Evolutionary conservation across 805 yeast genomes (phyloP).

Genomic region (Candida boidinii): DNA sequence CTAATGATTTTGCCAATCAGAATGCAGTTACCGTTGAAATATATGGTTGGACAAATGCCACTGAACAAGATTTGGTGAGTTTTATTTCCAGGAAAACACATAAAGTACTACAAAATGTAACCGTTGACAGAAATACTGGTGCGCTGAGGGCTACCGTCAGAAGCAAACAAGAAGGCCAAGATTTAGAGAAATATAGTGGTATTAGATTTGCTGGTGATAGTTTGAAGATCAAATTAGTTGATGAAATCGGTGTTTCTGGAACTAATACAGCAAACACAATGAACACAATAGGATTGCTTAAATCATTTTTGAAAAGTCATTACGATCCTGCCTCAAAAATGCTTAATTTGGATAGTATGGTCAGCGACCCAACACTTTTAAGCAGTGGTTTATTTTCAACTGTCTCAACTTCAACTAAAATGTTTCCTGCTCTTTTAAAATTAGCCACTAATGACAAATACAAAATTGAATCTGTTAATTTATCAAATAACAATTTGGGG

Average conservation of each 20-base stretch:
- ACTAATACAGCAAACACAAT: constrained; percentile 9
- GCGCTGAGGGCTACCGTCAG: constrained; percentile 53
- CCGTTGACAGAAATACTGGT: constrained; percentile 40
- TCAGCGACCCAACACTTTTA: constrained; percentile 50
- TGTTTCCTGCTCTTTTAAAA: constrained; percentile 85
- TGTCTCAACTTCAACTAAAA: constrained; percentile 48
- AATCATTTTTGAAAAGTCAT: constrained; percentile 51
- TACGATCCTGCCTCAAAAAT: constrained; percentile 58
- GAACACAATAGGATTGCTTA: constrained; percentile 55
- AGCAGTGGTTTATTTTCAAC: constrained; percentile 51
- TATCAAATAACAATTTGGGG: constrained; percentile 54
- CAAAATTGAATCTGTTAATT: constrained; percentile 65
- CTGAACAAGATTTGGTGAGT: constrained; percentile 54
- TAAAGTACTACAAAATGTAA: constrained; percentile 43
- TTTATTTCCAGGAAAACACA: constrained; percentile 65
- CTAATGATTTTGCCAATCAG: constrained; percentile 14
- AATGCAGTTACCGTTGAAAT: constrained; percentile 48
- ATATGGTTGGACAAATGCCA: constrained; percentile 76
- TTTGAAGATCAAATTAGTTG: constrained; percentile 40
- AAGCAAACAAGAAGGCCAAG: constrained; percentile 46
- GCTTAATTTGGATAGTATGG: constrained; percentile 60
- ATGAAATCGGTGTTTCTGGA: constrained; percentile 9
- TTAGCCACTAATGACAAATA: constrained; percentile 45
- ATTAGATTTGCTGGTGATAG: constrained; percentile 71
- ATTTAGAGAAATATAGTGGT: constrained; percentile 59